These are phyloP conservation scores for Dactylellina drechsleri DNA, from an alignment of 2,329 filamentous ascomycete species.

Conservation along the genomic window DNA sequence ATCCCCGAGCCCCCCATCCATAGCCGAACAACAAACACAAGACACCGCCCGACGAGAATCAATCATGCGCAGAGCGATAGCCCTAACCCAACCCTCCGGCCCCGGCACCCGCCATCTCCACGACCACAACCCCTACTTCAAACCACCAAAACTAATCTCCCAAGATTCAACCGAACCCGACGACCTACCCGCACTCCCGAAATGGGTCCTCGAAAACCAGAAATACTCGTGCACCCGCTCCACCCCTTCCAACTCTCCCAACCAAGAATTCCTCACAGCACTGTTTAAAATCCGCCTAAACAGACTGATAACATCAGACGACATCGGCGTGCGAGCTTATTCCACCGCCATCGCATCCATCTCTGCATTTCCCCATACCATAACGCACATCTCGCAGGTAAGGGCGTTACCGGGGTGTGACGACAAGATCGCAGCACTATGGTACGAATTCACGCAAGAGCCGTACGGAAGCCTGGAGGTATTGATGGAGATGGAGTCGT, in stretches of 20 bases:
- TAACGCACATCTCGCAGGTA: slow-evolving; percentile 65
- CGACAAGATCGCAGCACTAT: slow-evolving; percentile 79
- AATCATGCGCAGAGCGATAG: slow-evolving; percentile 60
- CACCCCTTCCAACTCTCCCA: slow-evolving; percentile 72
- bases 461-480: slow-evolving; percentile 67
- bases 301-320: slow-evolving; percentile 76
- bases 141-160: slow-evolving; percentile 64
- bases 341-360: slow-evolving; percentile 85
- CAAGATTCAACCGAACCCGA: slow-evolving; percentile 82
- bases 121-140: slow-evolving; percentile 57
- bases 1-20: slow-evolving; percentile 22
- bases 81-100: slow-evolving; percentile 27
- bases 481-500: slow-evolving; percentile 71
- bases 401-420: slow-evolving; percentile 79
- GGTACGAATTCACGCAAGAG: slow-evolving; percentile 74
- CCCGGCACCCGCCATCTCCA: slow-evolving; percentile 58
- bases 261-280: slow-evolving; percentile 77
- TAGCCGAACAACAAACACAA: slow-evolving; percentile 29
- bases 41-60: slow-evolving; percentile 52
- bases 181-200: slow-evolving; percentile 75
- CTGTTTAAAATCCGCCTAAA: slow-evolving; percentile 78
- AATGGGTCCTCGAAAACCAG: slow-evolving; percentile 61
- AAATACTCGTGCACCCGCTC: slow-evolving; percentile 82
- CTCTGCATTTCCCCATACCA: slow-evolving; percentile 77
- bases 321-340: slow-evolving; percentile 85